Percentiles rank a stretch among this genome's conserved stretches.
Evolutionary conservation across 2,329 filamentous ascomycete species (phyloP).

Genomic region (Diaporthe sp.): DNA sequence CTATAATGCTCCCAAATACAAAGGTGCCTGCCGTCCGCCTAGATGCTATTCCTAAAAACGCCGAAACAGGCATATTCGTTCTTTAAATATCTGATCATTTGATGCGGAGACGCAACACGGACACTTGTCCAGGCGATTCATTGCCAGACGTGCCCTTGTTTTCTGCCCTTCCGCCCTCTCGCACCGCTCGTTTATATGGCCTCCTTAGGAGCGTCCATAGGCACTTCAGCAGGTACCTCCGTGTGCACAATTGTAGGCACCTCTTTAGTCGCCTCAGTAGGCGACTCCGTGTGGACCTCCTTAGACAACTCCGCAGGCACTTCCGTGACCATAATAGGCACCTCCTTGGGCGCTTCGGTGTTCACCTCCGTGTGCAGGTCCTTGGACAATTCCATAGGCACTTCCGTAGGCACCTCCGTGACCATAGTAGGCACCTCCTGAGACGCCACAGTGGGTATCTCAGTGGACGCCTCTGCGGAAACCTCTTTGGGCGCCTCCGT

Average conservation of each 20-base stretch:
- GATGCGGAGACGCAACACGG: no score
- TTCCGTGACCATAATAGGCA: neutral
- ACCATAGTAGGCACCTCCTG: neutral
- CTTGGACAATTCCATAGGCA: neutral
- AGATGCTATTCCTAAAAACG: constrained; percentile 5
- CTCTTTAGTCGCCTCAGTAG: neutral
- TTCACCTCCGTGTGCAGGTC: neutral
- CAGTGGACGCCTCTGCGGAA: neutral
- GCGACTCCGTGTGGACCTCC: neutral
- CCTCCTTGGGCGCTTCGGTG: neutral
- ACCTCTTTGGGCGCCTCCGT: neutral
- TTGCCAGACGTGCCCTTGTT: no score
- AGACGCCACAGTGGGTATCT: neutral
- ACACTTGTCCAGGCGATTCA: neutral
- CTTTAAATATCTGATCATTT: neutral
- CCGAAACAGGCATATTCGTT: constrained; percentile 8
- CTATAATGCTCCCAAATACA: neutral
- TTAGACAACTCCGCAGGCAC: neutral
- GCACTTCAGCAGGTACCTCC: neutral
- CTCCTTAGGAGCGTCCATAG: neutral
- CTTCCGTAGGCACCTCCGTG: neutral
- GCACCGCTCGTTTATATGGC: neutral
- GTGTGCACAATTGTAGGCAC: neutral
- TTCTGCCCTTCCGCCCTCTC: no score
- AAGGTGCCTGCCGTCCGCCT: neutral